Conservation (phyloP, 1,139 yeast genomes). For the Yarrowia galli region DNA sequence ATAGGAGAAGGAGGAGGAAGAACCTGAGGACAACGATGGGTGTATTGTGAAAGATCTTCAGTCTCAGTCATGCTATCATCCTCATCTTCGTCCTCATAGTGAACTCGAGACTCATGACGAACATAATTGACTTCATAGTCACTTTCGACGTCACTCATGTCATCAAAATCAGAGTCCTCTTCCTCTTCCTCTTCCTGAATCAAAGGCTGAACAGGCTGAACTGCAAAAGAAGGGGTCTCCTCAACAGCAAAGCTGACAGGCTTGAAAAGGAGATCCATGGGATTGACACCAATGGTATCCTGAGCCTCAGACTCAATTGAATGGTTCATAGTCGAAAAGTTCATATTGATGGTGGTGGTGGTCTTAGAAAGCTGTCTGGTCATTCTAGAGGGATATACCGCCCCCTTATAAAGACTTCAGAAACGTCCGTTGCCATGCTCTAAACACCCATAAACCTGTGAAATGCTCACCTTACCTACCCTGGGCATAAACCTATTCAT, state of each 20-base stretch:
- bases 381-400: background rate
- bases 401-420: background rate
- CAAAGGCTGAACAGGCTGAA: no score
- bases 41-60: no score
- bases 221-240: background rate
- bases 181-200: background rate
- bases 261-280: background rate
- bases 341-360: background rate
- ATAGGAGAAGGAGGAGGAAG: no score
- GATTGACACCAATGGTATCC: no score
- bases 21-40: no score
- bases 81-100: background rate
- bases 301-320: no score
- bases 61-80: background rate
- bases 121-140: background rate
- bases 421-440: no score
- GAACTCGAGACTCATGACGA: background rate
- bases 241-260: background rate
- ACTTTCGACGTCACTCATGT: background rate
- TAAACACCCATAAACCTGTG: background rate
- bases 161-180: conserved; percentile 1
- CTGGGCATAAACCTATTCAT: background rate
- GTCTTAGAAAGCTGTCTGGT: background rate
- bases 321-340: background rate
- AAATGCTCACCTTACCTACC: background rate